Conservation (phyloP, 2,329 filamentous ascomycete species). For the Monosporascus sp. region DNA sequence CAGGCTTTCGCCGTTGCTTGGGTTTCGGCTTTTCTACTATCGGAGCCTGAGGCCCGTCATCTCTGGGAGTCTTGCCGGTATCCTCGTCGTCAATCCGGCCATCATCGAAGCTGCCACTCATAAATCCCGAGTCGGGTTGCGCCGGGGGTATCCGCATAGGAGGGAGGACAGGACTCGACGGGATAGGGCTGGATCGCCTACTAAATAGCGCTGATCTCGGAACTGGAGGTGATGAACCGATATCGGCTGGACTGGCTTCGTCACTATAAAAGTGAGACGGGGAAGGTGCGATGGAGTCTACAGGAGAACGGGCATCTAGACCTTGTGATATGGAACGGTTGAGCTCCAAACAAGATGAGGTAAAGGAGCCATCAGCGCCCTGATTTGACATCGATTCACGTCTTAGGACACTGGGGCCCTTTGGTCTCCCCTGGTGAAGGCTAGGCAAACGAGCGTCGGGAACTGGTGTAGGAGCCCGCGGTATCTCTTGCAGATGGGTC, state of each 20-base stretch:
- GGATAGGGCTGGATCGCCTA: constrained; percentile 54
- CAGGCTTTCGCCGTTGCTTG: constrained; percentile 26
- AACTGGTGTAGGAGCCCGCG: constrained; percentile 71
- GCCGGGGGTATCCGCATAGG: constrained; percentile 57
- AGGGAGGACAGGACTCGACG: constrained; percentile 74
- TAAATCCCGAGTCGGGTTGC: constrained; percentile 73
- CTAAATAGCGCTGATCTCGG: constrained; percentile 54
- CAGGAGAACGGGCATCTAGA: constrained; percentile 50
- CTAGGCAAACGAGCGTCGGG: constrained; percentile 41
- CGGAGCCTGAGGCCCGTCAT: constrained; percentile 23
- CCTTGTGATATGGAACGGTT: constrained; percentile 36
- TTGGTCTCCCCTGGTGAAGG: constrained; percentile 25
- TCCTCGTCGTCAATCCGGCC: constrained; percentile 56
- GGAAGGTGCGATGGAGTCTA: constrained; percentile 46
- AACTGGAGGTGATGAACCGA: constrained; percentile 86
- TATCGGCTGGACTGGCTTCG: constrained; percentile 69
- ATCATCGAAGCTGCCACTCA: constrained; percentile 72
- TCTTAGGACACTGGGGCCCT: constrained; percentile 46
- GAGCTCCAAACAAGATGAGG: constrained; percentile 26
- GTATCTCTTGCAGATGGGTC: constrained; percentile 63
- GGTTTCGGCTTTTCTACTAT: constrained; percentile 29
- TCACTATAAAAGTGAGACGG: constrained; percentile 45
- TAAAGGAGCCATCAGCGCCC: constrained; percentile 35
- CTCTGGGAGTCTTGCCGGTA: constrained; percentile 36
- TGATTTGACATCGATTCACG: constrained; percentile 56